Base-by-base conservation (phyloP, 2,329 filamentous ascomycete genomes). In the Stagonosporopsis chrysanthemi region DNA sequence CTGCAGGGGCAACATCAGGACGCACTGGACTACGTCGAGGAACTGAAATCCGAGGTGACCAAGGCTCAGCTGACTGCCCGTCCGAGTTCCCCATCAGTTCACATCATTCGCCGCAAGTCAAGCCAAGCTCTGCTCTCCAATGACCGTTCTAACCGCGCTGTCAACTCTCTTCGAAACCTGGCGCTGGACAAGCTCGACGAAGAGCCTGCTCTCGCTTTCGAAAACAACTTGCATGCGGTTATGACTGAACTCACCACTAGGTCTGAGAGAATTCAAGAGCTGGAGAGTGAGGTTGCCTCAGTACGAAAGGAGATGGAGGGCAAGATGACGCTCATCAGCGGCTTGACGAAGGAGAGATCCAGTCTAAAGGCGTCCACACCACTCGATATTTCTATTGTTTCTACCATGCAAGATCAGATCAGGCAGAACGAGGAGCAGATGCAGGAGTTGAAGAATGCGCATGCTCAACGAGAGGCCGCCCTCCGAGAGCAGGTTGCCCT, bases 221-320 rank as follows among this genome's bases (percentile, higher is more conserved):
- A 98, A 74, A 81, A 95, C 44, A 96, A 97, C 72, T 81, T 99
- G 39, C 95, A 95, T 70, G 86, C 91, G 2, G 92, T 94, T 56
- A 94, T 97, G 88, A 91, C 95, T 67, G 95, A 99, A 74, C 82
- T 99, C 31, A 90, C 97, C 63, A 84, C 84, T 9, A 88, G 93
- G 39, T 93, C 93, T 36, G 93, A 98, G 75, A 88, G 93, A 26
- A 93, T 97, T 50, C 91, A 96, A 71, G 88, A 93, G 68, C 82
- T 99, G 14, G 95, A 99, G 76, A 87, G 88, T 6, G 94, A 97
- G 66, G 86, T 97, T 54, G 82, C 88, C 24, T 88, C 87, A 4
- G 86, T 92, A 22, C 95, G 91, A 81, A 97, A 92, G 80, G 95
- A 99, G 76, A 96, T 98, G 89, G 95, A 99, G 73, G 88, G 86